phyloP scores from a whole-genome alignment of 1,284 basidiomycete species.

The Salmacisia buchloeana region DNA sequence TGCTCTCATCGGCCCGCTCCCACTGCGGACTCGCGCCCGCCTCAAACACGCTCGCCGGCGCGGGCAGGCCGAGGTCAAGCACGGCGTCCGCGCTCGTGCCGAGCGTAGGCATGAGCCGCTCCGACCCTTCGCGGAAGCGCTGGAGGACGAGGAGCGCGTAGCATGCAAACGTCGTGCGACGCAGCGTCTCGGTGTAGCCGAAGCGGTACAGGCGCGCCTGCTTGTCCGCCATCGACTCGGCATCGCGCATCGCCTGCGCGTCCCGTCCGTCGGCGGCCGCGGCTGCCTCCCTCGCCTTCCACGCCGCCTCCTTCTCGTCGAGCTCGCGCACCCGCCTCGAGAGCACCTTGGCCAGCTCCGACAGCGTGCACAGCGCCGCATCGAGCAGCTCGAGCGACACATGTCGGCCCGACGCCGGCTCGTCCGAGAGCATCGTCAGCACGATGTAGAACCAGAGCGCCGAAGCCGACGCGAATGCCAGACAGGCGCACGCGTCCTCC shows the following conservation, averaged over 20 bases:
- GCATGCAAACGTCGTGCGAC: constrained; percentile 33
- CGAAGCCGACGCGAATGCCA: constrained; percentile 24
- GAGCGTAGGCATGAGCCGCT: constrained; percentile 20
- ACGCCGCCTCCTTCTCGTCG: constrained; percentile 1
- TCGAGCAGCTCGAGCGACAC: constrained; percentile 28
- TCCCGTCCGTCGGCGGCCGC: background rate
- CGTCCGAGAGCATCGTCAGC: constrained; percentile 33
- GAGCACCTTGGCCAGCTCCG: constrained; percentile 23
- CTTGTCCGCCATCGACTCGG: constrained; percentile 10
- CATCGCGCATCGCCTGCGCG: background rate
- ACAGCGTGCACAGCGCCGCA: constrained; percentile 24
- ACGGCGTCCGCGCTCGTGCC: constrained; percentile 27
- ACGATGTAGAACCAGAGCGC: constrained; percentile 42
- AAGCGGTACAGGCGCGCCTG: constrained; percentile 11
- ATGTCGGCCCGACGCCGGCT: constrained; percentile 21
- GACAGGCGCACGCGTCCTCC: constrained; percentile 13
- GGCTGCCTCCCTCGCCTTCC: background rate
- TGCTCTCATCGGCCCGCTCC: constrained; percentile 7
- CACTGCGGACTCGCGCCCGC: constrained; percentile 15
- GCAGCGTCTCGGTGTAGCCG: constrained; percentile 33
- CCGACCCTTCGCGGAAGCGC: constrained; percentile 31
- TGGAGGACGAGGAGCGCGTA: constrained; percentile 40
- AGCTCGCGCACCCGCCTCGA: constrained; percentile 7
- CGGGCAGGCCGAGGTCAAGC: constrained; percentile 33
- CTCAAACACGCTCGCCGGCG: constrained; percentile 35